Conservation (phyloP, 768 basidiomycete genomes). For the Paxillus ammoniavirescens region DNA sequence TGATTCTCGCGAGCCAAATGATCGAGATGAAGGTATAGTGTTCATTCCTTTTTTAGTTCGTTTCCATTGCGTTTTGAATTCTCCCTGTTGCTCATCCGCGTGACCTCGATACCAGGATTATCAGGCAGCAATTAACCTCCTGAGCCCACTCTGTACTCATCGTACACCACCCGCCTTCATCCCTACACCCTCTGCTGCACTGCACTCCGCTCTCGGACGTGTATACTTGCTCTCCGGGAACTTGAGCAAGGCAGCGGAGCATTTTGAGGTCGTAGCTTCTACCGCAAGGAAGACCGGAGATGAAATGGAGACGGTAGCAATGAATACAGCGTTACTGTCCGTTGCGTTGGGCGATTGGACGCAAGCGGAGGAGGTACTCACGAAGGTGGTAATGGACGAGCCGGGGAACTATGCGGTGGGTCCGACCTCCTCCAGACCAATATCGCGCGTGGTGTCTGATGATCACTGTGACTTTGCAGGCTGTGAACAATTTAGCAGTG, state of each 20-base stretch:
- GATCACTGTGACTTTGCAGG: constrained; percentile 35
- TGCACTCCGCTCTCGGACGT: constrained; percentile 69
- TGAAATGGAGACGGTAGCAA: constrained; percentile 44
- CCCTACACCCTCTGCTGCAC: constrained; percentile 43
- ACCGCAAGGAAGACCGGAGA: constrained; percentile 46
- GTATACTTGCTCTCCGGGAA: constrained; percentile 76
- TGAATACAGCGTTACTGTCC: constrained; percentile 68
- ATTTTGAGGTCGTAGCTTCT: constrained; percentile 44
- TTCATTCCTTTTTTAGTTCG: background rate
- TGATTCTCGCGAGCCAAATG: constrained; percentile 80
- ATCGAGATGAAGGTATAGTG: constrained; percentile 75
- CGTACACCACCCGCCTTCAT: constrained; percentile 13
- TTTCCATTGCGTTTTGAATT: background rate
- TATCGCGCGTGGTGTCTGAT: background rate
- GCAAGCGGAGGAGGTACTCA: constrained; percentile 45
- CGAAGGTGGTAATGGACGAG: constrained; percentile 46
- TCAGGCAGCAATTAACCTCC: constrained; percentile 61
- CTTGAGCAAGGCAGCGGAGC: constrained; percentile 52
- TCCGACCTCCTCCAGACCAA: background rate
- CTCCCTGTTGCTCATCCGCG: background rate
- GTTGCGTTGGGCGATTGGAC: constrained; percentile 72
- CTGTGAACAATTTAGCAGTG: constrained; percentile 77
- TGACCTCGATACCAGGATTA: constrained; percentile 49
- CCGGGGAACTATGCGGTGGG: constrained; percentile 60
- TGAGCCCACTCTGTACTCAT: constrained; percentile 62